A percentile compares a stretch with the other conserved stretches of the same genome.
These are phyloP conservation scores for Trypanosomatidae sp. DNA, from an alignment of 208 protist genomes.

Conservation along the genomic window DNA sequence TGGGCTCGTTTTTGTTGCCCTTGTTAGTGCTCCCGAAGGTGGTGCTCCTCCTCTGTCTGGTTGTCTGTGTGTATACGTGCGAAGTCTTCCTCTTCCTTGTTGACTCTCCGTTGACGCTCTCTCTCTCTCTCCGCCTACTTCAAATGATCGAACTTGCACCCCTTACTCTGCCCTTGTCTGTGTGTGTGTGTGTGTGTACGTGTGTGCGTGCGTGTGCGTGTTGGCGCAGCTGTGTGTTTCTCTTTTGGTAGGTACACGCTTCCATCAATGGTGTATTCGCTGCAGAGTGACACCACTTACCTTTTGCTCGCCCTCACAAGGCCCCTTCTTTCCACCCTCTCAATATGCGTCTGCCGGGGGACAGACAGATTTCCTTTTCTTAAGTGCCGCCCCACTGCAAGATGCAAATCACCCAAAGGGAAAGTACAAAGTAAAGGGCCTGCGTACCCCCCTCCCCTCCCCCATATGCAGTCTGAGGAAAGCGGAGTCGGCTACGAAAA, in stretches of 20 bases:
- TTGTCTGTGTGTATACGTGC: neutral
- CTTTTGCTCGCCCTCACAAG: neutral
- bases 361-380: neutral
- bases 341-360: conserved; percentile 8
- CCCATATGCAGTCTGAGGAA: neutral
- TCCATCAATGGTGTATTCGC: neutral
- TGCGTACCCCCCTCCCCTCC: neutral
- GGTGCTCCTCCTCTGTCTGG: neutral
- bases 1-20: conserved; percentile 3
- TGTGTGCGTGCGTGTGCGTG: neutral
- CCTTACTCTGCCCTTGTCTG: neutral
- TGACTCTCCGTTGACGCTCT: neutral
- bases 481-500: neutral
- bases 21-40: neutral
- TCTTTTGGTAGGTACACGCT: neutral
- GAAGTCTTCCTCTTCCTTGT: neutral
- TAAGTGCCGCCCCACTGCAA: neutral
- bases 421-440: neutral
- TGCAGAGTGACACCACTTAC: neutral
- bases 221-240: too few relatives aligned
- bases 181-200: neutral
- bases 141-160: neutral
- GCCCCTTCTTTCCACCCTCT: neutral
- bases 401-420: neutral
- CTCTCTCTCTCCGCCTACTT: neutral